Evolutionary conservation across 2,329 filamentous ascomycete species (phyloP), one percentile per base, ranked within the genome.

Genomic region (Dactylellina parvicollis): DNA sequence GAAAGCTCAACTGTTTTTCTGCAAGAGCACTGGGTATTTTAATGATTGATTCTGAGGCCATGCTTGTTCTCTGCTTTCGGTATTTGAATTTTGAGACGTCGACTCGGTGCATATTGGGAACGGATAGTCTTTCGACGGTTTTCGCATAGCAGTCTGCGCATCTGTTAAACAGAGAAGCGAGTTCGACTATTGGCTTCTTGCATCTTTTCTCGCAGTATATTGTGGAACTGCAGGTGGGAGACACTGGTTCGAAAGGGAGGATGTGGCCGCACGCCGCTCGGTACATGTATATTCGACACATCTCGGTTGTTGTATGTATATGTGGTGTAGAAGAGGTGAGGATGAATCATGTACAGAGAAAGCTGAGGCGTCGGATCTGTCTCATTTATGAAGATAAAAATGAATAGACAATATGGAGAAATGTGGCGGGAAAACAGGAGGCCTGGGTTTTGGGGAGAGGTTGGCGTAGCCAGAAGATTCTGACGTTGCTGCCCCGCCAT

Each of bases 281-380:
- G 69, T 73, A 73, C 50, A 73, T 65, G 47, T 73, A 55, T 49
- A 73, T 30, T 24, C 38, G 69, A 49, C 69, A 73, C 69, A 73
- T 73, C 18, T 73, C 61, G n/a, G 36, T 28, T 57, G 46, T 16
- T 49, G 18, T 44, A 9, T 50, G 12, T 34, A 34, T 52, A 9
- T 50, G 12, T 34, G 34, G 44, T 32, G 54, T 8, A 38, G 32
- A 32, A 28, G 50, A 38, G 32, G 26, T 20, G 42, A 59, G 34
- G 30, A 28, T 30, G 18, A 40, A 36, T 12, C 57, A 61, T 50
- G 44, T 46, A 42, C 20, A 26, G 20, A 16, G 47, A 20, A 52
- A 52, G 24, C 16, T 5, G 30, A 18, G 4, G 34, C 4, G 12
- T 3, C 4, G 12, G 12, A 38, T 38, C 34, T 38, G 34, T n/a